A percentile compares a stretch with the other conserved stretches of the same genome.
phyloP scores from a whole-genome alignment of 176 grass and related monocot genomes.

The Ensete ventricosum region DNA sequence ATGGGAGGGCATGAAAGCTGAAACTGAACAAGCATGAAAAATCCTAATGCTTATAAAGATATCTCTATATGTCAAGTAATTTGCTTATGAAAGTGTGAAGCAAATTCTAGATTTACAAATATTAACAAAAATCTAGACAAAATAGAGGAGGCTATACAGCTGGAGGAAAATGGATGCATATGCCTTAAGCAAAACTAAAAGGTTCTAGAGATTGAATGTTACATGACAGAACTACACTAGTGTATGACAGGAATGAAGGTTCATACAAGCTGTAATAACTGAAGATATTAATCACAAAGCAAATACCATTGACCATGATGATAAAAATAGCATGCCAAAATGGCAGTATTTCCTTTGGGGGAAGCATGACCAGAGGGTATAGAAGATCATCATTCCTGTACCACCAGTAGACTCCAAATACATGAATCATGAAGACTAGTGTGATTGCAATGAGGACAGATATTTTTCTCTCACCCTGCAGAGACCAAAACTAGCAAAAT shows the following conservation, averaged over 20 bases:
- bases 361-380: constrained; percentile 69
- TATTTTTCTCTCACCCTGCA: constrained; percentile 85
- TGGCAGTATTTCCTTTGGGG: constrained; percentile 93
- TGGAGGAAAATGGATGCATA: not conserved
- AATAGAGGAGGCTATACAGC: no score
- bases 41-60: no score
- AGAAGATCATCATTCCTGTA: constrained; percentile 89
- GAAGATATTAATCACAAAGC: constrained; percentile 16
- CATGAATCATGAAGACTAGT: constrained; percentile 65
- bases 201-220: no score
- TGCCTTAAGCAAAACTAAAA: not conserved
- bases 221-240: not conserved
- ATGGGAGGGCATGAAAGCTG: not conserved
- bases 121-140: no score
- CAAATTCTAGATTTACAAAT: no score
- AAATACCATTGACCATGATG: constrained; percentile 93
- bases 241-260: not conserved
- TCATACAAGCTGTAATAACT: not conserved
- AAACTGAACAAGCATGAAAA: not conserved
- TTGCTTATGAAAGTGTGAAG: no score
- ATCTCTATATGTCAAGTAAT: no score
- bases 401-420: constrained; percentile 92
- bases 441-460: constrained; percentile 82
- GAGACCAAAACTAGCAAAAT: constrained; percentile 5
- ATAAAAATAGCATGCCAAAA: constrained; percentile 98